phyloP scores from a whole-genome alignment of 352 stramenopile genomes.

The Globisporangium camurandrum region DNA sequence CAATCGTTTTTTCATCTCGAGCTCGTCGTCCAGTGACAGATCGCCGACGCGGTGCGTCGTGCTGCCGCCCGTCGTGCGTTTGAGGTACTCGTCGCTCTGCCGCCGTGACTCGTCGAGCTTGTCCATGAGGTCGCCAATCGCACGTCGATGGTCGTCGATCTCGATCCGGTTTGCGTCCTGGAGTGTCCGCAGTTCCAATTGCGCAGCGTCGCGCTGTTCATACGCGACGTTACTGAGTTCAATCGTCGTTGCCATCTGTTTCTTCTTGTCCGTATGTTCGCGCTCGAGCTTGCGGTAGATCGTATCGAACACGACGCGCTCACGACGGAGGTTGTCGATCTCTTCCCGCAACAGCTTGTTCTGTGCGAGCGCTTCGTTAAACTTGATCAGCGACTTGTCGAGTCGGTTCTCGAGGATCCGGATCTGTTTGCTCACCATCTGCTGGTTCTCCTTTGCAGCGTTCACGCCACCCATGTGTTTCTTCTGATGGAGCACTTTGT shows the following conservation, averaged over 20 bases:
- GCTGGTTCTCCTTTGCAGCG: slow-evolving; percentile 92
- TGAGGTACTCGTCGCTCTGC: slow-evolving; percentile 22
- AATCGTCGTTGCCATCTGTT: slow-evolving; percentile 94
- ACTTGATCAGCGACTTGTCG: slow-evolving; percentile 96
- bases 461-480: slow-evolving; percentile 96
- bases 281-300: slow-evolving; percentile 91
- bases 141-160: slow-evolving; percentile 54
- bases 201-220: slow-evolving; percentile 91
- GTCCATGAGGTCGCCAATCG: slow-evolving; percentile 48
- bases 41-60: slow-evolving; percentile 23
- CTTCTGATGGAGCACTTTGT: slow-evolving; percentile 86
- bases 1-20: slow-evolving; percentile 63
- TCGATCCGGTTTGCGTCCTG: slow-evolving; percentile 89
- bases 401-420: slow-evolving; percentile 95
- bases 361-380: slow-evolving; percentile 92
- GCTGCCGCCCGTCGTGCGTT: slow-evolving; percentile 6
- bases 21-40: slow-evolving; percentile 49
- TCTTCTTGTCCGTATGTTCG: slow-evolving; percentile 93
- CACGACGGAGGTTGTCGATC: slow-evolving; percentile 91
- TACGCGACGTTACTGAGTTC: slow-evolving; percentile 93
- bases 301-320: slow-evolving; percentile 93
- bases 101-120: slow-evolving; percentile 55
- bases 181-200: slow-evolving; percentile 89
- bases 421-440: slow-evolving; percentile 95
- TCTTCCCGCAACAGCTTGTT: slow-evolving; percentile 90